Evolutionary conservation across 2,329 filamentous ascomycete genomes (phyloP).

Genomic region (Xylariaceae sp.): DNA sequence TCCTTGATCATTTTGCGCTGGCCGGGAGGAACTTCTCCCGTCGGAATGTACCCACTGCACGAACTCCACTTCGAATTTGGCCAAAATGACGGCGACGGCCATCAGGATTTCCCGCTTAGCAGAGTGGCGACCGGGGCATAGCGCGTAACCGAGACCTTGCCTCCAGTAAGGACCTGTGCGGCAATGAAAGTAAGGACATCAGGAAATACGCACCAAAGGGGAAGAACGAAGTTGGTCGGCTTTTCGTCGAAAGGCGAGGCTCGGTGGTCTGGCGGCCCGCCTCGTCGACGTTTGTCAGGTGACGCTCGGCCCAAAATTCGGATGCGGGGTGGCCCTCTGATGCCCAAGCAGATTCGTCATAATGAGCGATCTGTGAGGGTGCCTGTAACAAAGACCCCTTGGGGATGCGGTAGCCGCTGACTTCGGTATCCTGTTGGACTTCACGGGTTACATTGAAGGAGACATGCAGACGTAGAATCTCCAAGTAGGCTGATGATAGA

Average conservation of each 20-base stretch:
- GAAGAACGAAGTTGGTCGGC: constrained; percentile 3
- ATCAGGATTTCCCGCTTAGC: constrained; percentile 37
- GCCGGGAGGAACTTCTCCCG: constrained; percentile 9
- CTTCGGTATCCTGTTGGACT: constrained; percentile 5
- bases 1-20: constrained; percentile 8
- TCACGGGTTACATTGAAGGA: constrained; percentile 17
- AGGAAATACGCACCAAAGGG: constrained; percentile 4
- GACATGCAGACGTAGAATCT: constrained; percentile 21
- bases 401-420: constrained; percentile 13
- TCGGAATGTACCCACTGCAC: constrained; percentile 15
- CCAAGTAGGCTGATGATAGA: constrained; percentile 21
- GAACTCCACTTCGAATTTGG: constrained; percentile 31
- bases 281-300: constrained; percentile 3
- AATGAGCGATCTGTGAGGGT: constrained; percentile 13
- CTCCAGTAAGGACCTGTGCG: not conserved
- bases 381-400: constrained; percentile 16
- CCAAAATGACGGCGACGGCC: constrained; percentile 28
- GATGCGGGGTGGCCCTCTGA: constrained; percentile 9
- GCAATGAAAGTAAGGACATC: not conserved
- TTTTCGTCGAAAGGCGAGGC: not conserved
- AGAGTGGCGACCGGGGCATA: constrained; percentile 37
- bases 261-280: not conserved
- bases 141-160: constrained; percentile 30
- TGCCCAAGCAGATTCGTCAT: constrained; percentile 16
- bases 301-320: constrained; percentile 11